phyloP scores from a whole-genome alignment of 1,284 basidiomycete genomes.

The Chiua sp. region DNA sequence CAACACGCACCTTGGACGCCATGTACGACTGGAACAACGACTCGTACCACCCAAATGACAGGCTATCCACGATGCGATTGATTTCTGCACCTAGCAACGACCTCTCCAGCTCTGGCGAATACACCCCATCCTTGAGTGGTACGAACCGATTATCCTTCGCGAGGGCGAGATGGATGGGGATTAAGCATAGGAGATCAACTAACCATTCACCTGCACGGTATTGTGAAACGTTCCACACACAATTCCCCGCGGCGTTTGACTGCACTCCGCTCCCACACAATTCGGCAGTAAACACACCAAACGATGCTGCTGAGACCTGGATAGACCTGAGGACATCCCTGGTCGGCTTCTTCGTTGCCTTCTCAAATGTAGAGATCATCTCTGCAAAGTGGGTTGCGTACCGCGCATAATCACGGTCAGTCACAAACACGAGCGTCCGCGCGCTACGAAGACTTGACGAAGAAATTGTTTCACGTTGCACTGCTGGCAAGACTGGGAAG shows the following conservation, averaged over 20 bases:
- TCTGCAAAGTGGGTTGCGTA: constrained; percentile 50
- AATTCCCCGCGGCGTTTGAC: not conserved
- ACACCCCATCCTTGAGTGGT: constrained; percentile 63
- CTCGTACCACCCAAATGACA: constrained; percentile 72
- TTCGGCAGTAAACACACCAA: constrained; percentile 24
- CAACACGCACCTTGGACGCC: constrained; percentile 51
- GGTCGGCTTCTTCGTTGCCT: constrained; percentile 45
- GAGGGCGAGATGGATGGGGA: constrained; percentile 67
- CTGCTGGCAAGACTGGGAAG: constrained; percentile 62
- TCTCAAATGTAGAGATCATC: constrained; percentile 53
- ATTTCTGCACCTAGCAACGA: constrained; percentile 63
- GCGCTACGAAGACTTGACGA: constrained; percentile 36
- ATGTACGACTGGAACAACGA: constrained; percentile 67
- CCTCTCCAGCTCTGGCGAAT: constrained; percentile 53
- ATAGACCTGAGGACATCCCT: constrained; percentile 47
- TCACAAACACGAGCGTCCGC: constrained; percentile 50
- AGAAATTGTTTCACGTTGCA: constrained; percentile 52
- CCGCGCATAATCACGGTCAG: constrained; percentile 39
- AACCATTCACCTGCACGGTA: constrained; percentile 66
- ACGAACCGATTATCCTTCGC: constrained; percentile 63
- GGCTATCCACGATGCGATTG: constrained; percentile 54
- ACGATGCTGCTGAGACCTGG: constrained; percentile 27
- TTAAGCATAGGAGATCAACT: constrained; percentile 63
- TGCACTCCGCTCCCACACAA: constrained; percentile 10
- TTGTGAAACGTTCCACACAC: constrained; percentile 38